Percentiles rank a stretch among this genome's conserved stretches.
Conservation (phyloP, 805 yeast genomes). For the Pichia heedii region DNA sequence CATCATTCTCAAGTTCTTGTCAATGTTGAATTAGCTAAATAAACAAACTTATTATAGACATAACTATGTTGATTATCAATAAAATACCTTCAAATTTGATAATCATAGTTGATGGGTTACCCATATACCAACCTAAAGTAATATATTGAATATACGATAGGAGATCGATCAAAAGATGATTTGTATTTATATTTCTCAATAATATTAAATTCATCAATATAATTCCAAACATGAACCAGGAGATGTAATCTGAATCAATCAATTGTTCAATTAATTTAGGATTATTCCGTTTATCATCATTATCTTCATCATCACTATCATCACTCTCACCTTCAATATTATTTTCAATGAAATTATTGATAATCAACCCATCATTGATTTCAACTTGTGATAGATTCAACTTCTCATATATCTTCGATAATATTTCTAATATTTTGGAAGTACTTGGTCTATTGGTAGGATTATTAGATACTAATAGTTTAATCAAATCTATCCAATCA, state of each 20-base stretch:
- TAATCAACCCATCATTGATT: not conserved
- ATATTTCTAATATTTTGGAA: slow-evolving; percentile 26
- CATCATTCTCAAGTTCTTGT: slow-evolving; percentile 7
- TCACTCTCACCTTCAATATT: slow-evolving; percentile 10
- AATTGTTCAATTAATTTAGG: too few relatives aligned
- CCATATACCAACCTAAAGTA: not conserved
- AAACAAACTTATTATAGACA: not conserved
- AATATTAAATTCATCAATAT: not conserved
- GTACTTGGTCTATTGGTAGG: slow-evolving; percentile 39
- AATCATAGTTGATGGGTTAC: not conserved
- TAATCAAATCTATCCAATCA: slow-evolving; percentile 26
- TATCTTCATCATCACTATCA: not conserved
- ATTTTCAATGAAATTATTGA: not conserved
- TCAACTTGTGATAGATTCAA: not conserved
- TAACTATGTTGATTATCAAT: not conserved
- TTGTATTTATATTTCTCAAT: not conserved
- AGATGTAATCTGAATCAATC: not conserved
- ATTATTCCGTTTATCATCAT: slow-evolving; percentile 5
- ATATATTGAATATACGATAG: not conserved
- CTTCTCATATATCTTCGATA: slow-evolving; percentile 13
- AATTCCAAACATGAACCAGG: not conserved
- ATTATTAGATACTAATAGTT: slow-evolving; percentile 12
- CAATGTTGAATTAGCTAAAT: slow-evolving; percentile 10
- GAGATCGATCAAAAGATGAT: not conserved
- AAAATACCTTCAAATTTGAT: not conserved